Percentiles rank a stretch among this genome's conserved stretches.
phyloP scores from a whole-genome alignment of 495 filamentous ascomycete genomes.

The Eremomyces bilateralis region DNA sequence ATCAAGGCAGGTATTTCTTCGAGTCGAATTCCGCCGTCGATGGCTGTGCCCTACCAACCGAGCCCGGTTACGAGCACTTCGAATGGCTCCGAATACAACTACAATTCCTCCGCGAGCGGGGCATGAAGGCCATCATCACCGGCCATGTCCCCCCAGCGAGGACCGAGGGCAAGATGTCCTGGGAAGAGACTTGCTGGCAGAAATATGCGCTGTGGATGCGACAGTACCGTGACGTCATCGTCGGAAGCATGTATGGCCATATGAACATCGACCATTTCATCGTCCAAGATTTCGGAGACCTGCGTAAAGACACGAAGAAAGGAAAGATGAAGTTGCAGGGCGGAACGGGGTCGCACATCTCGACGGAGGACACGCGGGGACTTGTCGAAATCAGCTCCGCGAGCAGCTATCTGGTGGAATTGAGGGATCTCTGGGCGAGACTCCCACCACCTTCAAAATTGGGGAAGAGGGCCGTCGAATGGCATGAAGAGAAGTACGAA shows the following conservation, averaged over 20 bases:
- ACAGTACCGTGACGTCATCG: constrained; percentile 78
- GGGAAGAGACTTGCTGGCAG: constrained; percentile 96
- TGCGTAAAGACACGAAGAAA: constrained; percentile 32
- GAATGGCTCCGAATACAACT: constrained; percentile 94
- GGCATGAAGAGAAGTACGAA: constrained; percentile 23
- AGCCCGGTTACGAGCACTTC: constrained; percentile 85
- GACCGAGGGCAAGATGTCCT: constrained; percentile 58
- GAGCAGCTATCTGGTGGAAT: constrained; percentile 54
- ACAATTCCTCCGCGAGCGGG: constrained; percentile 52
- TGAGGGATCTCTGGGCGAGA: constrained; percentile 56
- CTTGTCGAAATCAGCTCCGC: constrained; percentile 36
- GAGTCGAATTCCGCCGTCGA: constrained; percentile 80
- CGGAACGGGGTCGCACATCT: too few species aligned
- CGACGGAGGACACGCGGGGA: too few species aligned
- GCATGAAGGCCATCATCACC: constrained; percentile 86
- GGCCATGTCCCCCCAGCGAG: constrained; percentile 87
- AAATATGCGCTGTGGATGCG: constrained; percentile 83
- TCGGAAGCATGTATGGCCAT: constrained; percentile 64
- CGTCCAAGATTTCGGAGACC: constrained; percentile 62
- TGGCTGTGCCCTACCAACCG: constrained; percentile 51
- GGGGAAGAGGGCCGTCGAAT: constrained; percentile 6
- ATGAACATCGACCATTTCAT: constrained; percentile 99
- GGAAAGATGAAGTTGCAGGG: constrained; percentile 19
- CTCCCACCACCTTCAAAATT: constrained; percentile 37
- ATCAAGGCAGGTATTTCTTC: constrained; percentile 48